These are phyloP conservation scores for Chiua sp. DNA, from an alignment of 1,284 basidiomycete genomes.

Conservation along the genomic window DNA sequence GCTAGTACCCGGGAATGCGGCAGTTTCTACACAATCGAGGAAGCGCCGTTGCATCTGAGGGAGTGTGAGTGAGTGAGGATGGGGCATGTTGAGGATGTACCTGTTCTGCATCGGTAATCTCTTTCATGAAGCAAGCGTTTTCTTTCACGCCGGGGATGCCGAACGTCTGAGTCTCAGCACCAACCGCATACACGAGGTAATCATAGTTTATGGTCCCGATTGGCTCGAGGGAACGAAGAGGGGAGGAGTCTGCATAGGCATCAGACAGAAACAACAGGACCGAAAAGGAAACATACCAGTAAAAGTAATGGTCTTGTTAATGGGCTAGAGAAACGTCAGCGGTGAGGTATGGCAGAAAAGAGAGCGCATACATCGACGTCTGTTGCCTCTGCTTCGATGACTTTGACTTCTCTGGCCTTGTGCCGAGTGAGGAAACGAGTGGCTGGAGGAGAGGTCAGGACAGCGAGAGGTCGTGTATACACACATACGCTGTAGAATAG, in stretches of 20 bases:
- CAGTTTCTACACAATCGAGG: conserved; percentile 90
- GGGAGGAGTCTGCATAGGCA: conserved; percentile 35
- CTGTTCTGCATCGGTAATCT: conserved; percentile 91
- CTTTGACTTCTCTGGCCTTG: conserved; percentile 85
- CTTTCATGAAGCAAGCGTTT: conserved; percentile 97
- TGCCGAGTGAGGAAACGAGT: conserved; percentile 95
- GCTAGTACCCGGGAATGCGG: conserved; percentile 91
- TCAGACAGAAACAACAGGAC: neutral
- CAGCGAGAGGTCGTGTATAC: fast-evolving
- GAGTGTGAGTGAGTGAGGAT: conserved; percentile 23
- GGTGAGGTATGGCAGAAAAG: fast-evolving
- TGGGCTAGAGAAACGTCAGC: conserved; percentile 52
- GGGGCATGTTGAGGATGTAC: conserved; percentile 41
- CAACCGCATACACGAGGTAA: conserved; percentile 96
- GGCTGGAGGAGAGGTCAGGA: conserved; percentile 41
- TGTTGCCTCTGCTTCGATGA: conserved; percentile 94
- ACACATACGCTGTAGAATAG: conserved; percentile 82
- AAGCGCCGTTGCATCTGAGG: conserved; percentile 72
- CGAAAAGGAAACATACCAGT: conserved; percentile 54
- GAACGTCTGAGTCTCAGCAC: conserved; percentile 96
- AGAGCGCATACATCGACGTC: conserved; percentile 76
- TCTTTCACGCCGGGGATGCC: conserved; percentile 95
- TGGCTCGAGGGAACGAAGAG: conserved; percentile 32
- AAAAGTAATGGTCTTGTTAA: conserved; percentile 93
- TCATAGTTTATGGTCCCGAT: conserved; percentile 89